Evolutionary conservation across 495 filamentous ascomycete genomes (phyloP).

Genomic region (Penicillium pancosmium): DNA sequence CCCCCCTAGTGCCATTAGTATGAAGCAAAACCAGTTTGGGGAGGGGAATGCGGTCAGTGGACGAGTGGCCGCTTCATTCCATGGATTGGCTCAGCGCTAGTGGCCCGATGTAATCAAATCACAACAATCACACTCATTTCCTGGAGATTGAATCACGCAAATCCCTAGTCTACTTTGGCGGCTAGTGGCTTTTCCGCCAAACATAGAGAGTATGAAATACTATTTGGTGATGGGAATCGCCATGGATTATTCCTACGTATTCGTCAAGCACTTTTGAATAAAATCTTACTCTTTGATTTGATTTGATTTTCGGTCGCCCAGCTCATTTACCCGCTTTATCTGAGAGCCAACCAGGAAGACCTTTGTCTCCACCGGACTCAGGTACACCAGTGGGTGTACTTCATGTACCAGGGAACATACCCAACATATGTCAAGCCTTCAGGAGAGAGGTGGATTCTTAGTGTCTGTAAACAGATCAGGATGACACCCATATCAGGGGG

Average conservation of each 20-base stretch:
- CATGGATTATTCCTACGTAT: no score
- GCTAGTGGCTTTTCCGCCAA: no score
- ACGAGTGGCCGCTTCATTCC: constrained; percentile 9
- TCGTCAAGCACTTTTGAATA: no score
- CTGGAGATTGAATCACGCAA: constrained; percentile 7
- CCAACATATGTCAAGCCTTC: not conserved
- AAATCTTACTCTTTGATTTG: no score
- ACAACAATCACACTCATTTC: constrained; percentile 24
- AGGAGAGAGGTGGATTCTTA: not conserved
- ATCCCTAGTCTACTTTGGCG: not conserved
- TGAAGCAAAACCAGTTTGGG: constrained; percentile 29
- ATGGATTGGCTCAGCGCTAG: constrained; percentile 31
- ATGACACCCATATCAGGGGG: not conserved
- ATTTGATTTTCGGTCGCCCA: not conserved
- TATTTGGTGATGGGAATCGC: no score
- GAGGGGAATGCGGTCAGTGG: constrained; percentile 14
- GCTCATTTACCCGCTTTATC: not conserved
- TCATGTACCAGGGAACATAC: constrained; percentile 4
- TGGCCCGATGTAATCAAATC: constrained; percentile 29
- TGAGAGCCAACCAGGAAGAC: no score
- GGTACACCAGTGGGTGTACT: constrained; percentile 6
- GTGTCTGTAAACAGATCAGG: not conserved
- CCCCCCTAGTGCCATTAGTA: constrained; percentile 12
- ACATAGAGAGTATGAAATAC: not conserved
- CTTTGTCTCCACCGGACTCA: constrained; percentile 1